Conservation (phyloP, 306 rosid genomes). For the Rubus parviflorus region DNA sequence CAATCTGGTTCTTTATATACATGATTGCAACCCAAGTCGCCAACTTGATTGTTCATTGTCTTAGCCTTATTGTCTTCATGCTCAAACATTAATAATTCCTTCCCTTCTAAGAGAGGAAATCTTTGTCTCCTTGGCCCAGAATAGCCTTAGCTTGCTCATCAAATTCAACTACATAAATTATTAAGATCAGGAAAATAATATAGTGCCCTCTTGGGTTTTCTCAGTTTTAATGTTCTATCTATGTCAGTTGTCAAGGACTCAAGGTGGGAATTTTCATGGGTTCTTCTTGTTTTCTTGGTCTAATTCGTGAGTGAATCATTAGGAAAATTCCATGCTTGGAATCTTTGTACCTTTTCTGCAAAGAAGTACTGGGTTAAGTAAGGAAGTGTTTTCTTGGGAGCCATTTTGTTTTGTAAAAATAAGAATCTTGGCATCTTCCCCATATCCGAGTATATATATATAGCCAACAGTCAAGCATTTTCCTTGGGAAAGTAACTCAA, state of each 20-base stretch:
- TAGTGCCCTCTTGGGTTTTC: background rate
- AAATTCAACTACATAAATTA: background rate
- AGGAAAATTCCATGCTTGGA: slow-evolving; percentile 32
- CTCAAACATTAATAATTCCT: slow-evolving; percentile 30
- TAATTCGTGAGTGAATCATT: slow-evolving; percentile 33
- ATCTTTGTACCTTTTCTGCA: slow-evolving; percentile 21
- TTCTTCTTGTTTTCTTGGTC: slow-evolving; percentile 16
- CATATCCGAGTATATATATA: background rate
- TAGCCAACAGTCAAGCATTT: slow-evolving; percentile 12
- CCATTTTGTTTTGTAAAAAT: background rate
- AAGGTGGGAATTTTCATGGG: background rate
- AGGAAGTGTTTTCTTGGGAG: slow-evolving; percentile 23
- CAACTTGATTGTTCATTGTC: slow-evolving; percentile 35
- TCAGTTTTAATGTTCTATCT: slow-evolving; percentile 8
- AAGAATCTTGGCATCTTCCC: slow-evolving; percentile 13
- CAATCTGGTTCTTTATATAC: slow-evolving; percentile 23
- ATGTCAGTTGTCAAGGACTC: slow-evolving; percentile 26
- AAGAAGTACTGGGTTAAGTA: slow-evolving; percentile 14
- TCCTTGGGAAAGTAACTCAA: slow-evolving; percentile 15
- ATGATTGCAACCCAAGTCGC: slow-evolving; percentile 32
- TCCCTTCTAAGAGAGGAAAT: slow-evolving; percentile 30
- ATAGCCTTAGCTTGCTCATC: background rate
- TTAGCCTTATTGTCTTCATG: slow-evolving; percentile 26
- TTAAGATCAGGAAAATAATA: background rate
- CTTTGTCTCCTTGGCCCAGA: slow-evolving; percentile 25